Percentiles rank a stretch among this genome's conserved stretches.
Evolutionary conservation across 2,329 filamentous ascomycete genomes (phyloP).

Genomic region (Pseudogymnoascus sp.): DNA sequence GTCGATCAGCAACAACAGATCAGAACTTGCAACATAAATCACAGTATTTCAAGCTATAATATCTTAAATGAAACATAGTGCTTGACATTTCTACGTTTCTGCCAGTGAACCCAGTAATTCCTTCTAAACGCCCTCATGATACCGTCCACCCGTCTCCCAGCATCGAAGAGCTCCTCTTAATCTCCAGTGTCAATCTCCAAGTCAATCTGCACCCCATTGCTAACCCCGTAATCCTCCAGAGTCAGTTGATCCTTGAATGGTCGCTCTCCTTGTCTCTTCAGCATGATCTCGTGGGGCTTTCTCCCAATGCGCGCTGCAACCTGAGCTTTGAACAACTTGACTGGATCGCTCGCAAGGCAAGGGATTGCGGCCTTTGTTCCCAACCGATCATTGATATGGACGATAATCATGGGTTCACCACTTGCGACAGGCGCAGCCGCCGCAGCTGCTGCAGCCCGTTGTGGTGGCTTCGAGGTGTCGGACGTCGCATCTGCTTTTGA

Average conservation of each 20-base stretch:
- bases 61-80: not conserved
- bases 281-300: conserved; percentile 80
- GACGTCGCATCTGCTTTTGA: conserved; percentile 8
- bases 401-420: conserved; percentile 79
- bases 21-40: not conserved
- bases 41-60: not conserved
- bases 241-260: conserved; percentile 89
- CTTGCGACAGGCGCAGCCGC: conserved; percentile 22
- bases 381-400: conserved; percentile 88
- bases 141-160: not conserved
- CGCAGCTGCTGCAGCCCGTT: conserved; percentile 19
- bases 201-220: conserved; percentile 61
- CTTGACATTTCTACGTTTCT: not conserved
- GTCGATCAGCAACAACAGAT: not conserved
- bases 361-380: conserved; percentile 94
- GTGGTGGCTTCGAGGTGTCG: conserved; percentile 16
- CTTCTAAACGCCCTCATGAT: conserved; percentile 1
- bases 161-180: conserved; percentile 14
- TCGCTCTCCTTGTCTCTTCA: conserved; percentile 84
- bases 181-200: conserved; percentile 31
- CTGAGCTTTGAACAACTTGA: conserved; percentile 83
- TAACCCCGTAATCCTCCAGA: conserved; percentile 87
- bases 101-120: not conserved
- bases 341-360: conserved; percentile 74
- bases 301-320: conserved; percentile 84